Evolutionary conservation across 768 basidiomycete species (phyloP), one percentile per base, ranked within the genome.

Genomic region (Lentinus brumalis): DNA sequence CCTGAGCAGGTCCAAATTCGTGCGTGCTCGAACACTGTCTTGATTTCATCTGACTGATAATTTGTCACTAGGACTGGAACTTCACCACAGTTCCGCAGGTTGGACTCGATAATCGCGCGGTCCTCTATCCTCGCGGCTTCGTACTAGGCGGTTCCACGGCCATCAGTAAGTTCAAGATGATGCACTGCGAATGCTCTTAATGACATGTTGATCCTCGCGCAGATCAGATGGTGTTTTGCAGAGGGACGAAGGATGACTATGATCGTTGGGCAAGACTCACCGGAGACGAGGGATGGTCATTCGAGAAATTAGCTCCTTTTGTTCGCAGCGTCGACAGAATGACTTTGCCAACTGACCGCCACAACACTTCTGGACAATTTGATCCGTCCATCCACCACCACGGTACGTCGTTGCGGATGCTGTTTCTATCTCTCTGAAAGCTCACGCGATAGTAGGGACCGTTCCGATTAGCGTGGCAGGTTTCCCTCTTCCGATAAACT

Each of bases 221-320:
- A 59, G 58, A 59, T 31, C 38, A 29, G 4, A 59, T 59, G 58
- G 21, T 40, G 1, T 59, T 46, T 51, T 53, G 42, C n/a, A 42
- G 52, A 6, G 58, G 58, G 2, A 47, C 58, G 16, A 26, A 44
- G 3, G 26, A 47, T 67, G 71, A 74, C 55, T 64, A 46, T 6
- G 62, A 72, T 47, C 60, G 64, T 12, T 65, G 38, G n/a, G 71
- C 72, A 0, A 41, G 40, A 6, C 30, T 67, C 8, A 67, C 69
- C n/a, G 70, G 65, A 10, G 70, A 73, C 53, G 9, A 40, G 12
- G 68, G 70, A 1, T 72, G 71, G 72, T 65, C 61, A 5, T 71
- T 66, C 66, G 45, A 65, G 6, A 46, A 44, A 11, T 21, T 71
- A 2, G 26, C 32, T 4, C 55, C 54, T 4, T 71, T 67, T 21